Percentiles rank a stretch among this genome's conserved stretches.
phyloP scores from a whole-genome alignment of 2,329 filamentous ascomycete genomes.

The Venturia oleaginea region DNA sequence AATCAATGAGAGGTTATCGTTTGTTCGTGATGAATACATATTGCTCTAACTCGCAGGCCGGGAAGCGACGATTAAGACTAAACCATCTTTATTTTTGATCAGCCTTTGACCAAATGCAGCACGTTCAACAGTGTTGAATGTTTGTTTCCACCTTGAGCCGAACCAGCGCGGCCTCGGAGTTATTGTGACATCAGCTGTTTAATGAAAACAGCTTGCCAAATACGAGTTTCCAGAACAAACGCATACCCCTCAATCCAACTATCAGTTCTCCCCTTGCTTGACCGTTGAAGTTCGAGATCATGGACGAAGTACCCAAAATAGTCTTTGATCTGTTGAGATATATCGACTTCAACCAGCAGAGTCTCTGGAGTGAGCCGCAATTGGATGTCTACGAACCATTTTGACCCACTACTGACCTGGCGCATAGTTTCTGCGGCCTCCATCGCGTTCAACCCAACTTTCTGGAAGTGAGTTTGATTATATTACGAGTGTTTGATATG shows the following conservation, averaged over 20 bases:
- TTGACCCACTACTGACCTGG: background rate
- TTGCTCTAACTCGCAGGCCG: background rate
- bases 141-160: background rate
- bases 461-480: constrained; percentile 78
- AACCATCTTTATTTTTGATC: background rate
- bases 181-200: background rate
- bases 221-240: background rate
- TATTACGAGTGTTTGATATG: constrained; percentile 9
- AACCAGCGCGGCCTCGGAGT: background rate
- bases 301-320: constrained; percentile 6
- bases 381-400: constrained; percentile 1
- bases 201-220: background rate
- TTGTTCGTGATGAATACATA: background rate
- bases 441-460: constrained; percentile 95
- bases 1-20: background rate
- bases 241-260: background rate
- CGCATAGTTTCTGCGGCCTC: constrained; percentile 63
- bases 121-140: background rate
- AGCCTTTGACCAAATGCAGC: background rate
- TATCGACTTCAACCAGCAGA: constrained; percentile 38
- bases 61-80: background rate
- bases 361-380: constrained; percentile 36
- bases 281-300: background rate
- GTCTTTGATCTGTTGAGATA: constrained; percentile 18
- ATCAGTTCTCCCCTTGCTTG: background rate